phyloP scores from a whole-genome alignment of 2,329 filamentous ascomycete species.

The Phyllosticta ampelicida region DNA sequence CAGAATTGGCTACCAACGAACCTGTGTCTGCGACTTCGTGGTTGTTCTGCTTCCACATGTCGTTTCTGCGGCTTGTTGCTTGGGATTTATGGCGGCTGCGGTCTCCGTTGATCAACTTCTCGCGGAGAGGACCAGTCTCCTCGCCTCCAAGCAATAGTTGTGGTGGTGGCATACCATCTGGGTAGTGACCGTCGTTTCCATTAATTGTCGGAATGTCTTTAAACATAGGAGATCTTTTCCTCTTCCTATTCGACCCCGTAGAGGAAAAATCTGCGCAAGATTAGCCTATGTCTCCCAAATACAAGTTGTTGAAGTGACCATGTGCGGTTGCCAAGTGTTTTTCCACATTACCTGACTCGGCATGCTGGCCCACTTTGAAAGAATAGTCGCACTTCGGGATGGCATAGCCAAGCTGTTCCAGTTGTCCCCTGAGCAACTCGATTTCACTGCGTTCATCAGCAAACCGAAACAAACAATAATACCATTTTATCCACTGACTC shows the following conservation, averaged over 20 bases:
- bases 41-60: background rate
- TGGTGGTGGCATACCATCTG: background rate
- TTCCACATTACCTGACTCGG: background rate
- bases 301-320: background rate
- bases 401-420: conserved; percentile 7
- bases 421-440: conserved; percentile 5
- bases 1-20: background rate
- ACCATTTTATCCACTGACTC: conserved; percentile 13
- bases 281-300: background rate
- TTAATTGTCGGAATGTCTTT: background rate
- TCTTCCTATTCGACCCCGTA: background rate
- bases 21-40: too few species aligned
- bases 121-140: background rate
- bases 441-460: conserved; percentile 6
- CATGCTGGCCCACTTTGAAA: background rate
- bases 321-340: background rate
- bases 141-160: background rate
- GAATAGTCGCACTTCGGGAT: conserved; percentile 7
- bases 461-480: background rate
- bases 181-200: background rate
- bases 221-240: background rate
- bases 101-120: background rate
- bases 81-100: background rate
- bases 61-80: background rate
- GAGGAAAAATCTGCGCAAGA: background rate